phyloP scores from a whole-genome alignment of 805 yeast species.

The Yarrowia porcina region DNA sequence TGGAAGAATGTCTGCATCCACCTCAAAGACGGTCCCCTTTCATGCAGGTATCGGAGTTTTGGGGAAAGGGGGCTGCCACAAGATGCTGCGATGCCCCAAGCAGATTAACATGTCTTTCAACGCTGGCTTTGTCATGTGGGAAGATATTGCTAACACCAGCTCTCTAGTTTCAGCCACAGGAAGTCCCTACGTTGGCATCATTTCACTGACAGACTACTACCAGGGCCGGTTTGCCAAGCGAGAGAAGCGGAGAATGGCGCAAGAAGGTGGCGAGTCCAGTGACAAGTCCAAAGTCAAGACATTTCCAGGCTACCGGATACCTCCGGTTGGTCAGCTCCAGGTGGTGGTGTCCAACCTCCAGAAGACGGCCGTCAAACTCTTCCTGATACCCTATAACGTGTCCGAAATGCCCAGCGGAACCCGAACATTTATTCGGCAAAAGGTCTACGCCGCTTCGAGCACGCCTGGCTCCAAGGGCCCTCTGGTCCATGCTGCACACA shows the following conservation, averaged over 20 bases:
- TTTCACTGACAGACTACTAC: conserved; percentile 29
- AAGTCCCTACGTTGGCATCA: conserved; percentile 35
- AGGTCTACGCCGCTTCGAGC: conserved; percentile 28
- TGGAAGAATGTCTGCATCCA: conserved; percentile 36
- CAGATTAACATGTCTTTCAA: conserved; percentile 34
- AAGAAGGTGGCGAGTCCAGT: background rate
- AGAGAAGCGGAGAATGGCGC: background rate
- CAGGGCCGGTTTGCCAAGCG: background rate
- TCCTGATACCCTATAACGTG: conserved; percentile 39
- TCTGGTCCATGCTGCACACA: conserved; percentile 28
- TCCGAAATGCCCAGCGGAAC: conserved; percentile 34
- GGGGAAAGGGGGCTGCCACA: conserved; percentile 32
- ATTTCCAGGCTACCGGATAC: conserved; percentile 36
- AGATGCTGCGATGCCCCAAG: conserved; percentile 31
- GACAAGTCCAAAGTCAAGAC: background rate
- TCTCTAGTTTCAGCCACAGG: conserved; percentile 21
- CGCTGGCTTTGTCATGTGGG: conserved; percentile 38
- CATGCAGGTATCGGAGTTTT: conserved; percentile 36
- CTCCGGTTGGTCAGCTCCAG: conserved; percentile 38
- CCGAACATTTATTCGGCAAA: conserved; percentile 38
- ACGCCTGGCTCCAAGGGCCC: conserved; percentile 26
- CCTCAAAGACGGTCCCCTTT: conserved; percentile 33
- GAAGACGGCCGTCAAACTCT: conserved; percentile 37
- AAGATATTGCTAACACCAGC: conserved; percentile 24
- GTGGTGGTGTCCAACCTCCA: conserved; percentile 37